Base-by-base conservation (phyloP, 1,139 yeast species). In the Pichia sp. region DNA sequence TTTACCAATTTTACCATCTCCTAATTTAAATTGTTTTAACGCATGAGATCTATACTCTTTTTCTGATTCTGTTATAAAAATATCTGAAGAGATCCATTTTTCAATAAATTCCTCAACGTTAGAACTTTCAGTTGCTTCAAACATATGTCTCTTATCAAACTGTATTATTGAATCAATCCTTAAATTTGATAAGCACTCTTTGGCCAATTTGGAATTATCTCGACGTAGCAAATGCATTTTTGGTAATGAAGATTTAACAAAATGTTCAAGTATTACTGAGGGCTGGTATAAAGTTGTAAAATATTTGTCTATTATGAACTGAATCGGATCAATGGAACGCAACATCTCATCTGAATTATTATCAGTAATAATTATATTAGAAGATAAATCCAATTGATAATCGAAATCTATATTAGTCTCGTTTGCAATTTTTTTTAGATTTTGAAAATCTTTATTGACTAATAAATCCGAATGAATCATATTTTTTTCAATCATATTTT, bases 241-340 rank as follows among this genome's bases (percentile, higher is more conserved):
- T 0, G 66, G 59, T 8, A 64, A 40, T 2, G 65, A 55, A 1
- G 64, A 60, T 45, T 63, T 63, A 2, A 60, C 53, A 43, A 63
- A 62, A 39, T 56, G 57, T 45, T 61, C 60, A 3, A 62, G 34
- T 10, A 63, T 62, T 4, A 54, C 49, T 3, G 58, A 46, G 26
- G 43, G 44, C 26, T 48, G 51, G 48, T 62, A 62, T 5, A 62
- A 49, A 10, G 57, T 40, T 7, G 34, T 33, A 40, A 11, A 40
- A 29, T 40, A 40, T 25, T 31, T 31, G 25, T 61, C 60, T 0
- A 51, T 41, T 2, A 64, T 43, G 40, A 59, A 63, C 38, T 57
- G 52, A 3, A 45, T 46, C 1, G 67, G 65, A 40, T 62, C 64
- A 8, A 58, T 48, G 7, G 43, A 26, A 33, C 47, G 47, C 31